Evolutionary conservation across 2,329 filamentous ascomycete genomes (phyloP).

Genomic region (Zymoseptoria tritici): DNA sequence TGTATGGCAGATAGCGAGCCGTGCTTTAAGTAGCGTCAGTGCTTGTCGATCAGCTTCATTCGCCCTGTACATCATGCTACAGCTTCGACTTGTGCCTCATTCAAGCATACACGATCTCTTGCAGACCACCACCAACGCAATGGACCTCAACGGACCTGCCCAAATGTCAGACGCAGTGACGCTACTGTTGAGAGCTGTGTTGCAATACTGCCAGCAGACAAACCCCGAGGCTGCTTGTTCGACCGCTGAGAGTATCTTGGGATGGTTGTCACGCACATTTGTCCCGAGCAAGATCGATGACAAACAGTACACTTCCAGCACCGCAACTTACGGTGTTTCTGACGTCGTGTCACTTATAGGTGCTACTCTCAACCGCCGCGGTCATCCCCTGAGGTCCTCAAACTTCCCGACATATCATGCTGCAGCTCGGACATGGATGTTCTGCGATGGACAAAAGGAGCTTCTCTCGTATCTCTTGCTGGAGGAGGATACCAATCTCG

Average conservation of each 20-base stretch:
- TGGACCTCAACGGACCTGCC: conserved; percentile 75
- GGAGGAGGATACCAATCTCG: conserved; percentile 10
- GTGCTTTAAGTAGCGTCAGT: conserved; percentile 60
- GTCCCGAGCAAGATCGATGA: conserved; percentile 58
- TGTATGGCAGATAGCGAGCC: conserved; percentile 65
- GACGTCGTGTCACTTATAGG: conserved; percentile 64
- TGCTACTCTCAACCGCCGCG: conserved; percentile 55
- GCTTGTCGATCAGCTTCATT: conserved; percentile 72
- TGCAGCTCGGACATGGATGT: conserved; percentile 40
- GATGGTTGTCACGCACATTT: conserved; percentile 80
- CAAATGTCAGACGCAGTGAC: conserved; percentile 72
- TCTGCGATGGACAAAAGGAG: conserved; percentile 32
- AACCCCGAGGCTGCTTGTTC: conserved; percentile 61
- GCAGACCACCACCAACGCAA: conserved; percentile 64
- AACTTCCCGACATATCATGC: conserved; percentile 33
- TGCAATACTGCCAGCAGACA: conserved; percentile 58
- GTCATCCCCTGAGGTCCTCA: conserved; percentile 18
- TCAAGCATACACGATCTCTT: conserved; percentile 60
- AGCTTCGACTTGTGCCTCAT: conserved; percentile 58
- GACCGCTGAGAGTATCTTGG: conserved; percentile 63
- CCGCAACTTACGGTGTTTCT: conserved; percentile 55
- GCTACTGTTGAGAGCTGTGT: conserved; percentile 61
- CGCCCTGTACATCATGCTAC: conserved; percentile 61
- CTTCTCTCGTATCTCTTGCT: conserved; percentile 46
- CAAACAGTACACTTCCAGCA: conserved; percentile 56